A percentile compares a stretch with the other conserved stretches of the same genome.
phyloP scores from a whole-genome alignment of 2,329 filamentous ascomycete genomes.

The Nigrospora osmanthi region DNA sequence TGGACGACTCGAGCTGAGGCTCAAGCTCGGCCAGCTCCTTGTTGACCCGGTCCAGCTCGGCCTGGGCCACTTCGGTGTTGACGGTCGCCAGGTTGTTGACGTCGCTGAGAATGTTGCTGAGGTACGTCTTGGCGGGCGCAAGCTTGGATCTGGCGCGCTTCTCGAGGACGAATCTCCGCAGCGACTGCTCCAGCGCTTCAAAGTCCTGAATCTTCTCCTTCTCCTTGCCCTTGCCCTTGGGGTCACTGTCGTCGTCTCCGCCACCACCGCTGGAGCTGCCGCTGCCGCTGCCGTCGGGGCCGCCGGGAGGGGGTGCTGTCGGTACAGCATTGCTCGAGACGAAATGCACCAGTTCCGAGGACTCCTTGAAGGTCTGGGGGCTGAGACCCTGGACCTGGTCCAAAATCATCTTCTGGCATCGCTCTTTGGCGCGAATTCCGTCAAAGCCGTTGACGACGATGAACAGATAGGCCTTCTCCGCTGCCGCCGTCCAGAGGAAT shows the following conservation, averaged over 20 bases:
- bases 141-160: slow-evolving; percentile 93
- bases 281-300: slow-evolving; percentile 44
- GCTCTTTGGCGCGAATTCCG: slow-evolving; percentile 81
- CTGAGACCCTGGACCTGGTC: slow-evolving; percentile 86
- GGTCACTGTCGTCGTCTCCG: slow-evolving; percentile 47
- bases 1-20: slow-evolving; percentile 76
- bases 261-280: slow-evolving; percentile 46
- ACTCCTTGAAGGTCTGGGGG: slow-evolving; percentile 87
- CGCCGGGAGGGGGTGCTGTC: slow-evolving; percentile 52
- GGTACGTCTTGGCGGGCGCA: slow-evolving; percentile 89
- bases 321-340: slow-evolving; percentile 96
- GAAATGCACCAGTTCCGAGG: slow-evolving; percentile 89
- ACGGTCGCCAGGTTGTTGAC: slow-evolving; percentile 75
- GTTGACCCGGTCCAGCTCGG: slow-evolving; percentile 76
- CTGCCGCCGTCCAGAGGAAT: slow-evolving; percentile 90
- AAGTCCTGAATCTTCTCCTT: slow-evolving; percentile 87
- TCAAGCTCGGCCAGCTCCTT: slow-evolving; percentile 76
- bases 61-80: slow-evolving; percentile 79
- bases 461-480: slow-evolving; percentile 97
- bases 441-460: slow-evolving; percentile 98
- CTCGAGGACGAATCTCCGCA: slow-evolving; percentile 89
- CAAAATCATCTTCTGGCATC: slow-evolving; percentile 87
- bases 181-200: slow-evolving; percentile 76
- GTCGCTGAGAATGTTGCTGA: slow-evolving; percentile 87
- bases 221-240: slow-evolving; percentile 74